Conservation (phyloP, 2,329 filamentous ascomycete species). For the Purpureocillium takamizusanense region DNA sequence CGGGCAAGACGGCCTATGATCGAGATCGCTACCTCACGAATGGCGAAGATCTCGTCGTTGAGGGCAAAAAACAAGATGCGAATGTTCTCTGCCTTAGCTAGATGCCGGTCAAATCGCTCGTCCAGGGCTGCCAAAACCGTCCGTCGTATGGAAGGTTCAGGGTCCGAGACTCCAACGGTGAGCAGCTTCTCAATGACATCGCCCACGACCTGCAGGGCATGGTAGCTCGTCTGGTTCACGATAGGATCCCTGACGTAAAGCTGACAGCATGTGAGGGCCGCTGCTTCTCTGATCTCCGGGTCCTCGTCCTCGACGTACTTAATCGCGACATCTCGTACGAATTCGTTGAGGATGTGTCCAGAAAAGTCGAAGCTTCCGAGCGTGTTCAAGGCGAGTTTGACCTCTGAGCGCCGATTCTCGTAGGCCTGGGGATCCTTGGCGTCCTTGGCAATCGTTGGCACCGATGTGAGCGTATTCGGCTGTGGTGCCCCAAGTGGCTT, state of each 20-base stretch:
- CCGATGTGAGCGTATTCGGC: slow-evolving; percentile 66
- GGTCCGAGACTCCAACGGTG: slow-evolving; percentile 89
- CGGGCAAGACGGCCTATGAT: slow-evolving; percentile 90
- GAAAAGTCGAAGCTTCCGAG: slow-evolving; percentile 96
- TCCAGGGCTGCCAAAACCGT: slow-evolving; percentile 87
- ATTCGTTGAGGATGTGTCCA: slow-evolving; percentile 91
- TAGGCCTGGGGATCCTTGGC: slow-evolving; percentile 76
- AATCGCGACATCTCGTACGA: slow-evolving; percentile 95
- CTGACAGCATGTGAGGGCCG: slow-evolving; percentile 94
- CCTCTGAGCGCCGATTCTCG: slow-evolving; percentile 73
- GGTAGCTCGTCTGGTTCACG: slow-evolving; percentile 93
- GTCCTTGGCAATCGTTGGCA: slow-evolving; percentile 80
- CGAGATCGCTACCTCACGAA: slow-evolving; percentile 88
- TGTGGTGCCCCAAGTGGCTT: slow-evolving; percentile 85
- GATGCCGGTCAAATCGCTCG: slow-evolving; percentile 85
- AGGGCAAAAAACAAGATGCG: slow-evolving; percentile 89
- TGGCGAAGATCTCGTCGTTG: slow-evolving; percentile 88
- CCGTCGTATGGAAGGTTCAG: slow-evolving; percentile 77
- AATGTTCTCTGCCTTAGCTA: slow-evolving; percentile 97
- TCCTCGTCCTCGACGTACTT: slow-evolving; percentile 97
- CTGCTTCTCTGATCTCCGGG: slow-evolving; percentile 84
- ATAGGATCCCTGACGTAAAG: slow-evolving; percentile 95
- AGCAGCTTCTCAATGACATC: slow-evolving; percentile 96
- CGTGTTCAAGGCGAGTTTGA: slow-evolving; percentile 88
- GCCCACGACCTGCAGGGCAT: slow-evolving; percentile 92